phyloP scores from a whole-genome alignment of 805 yeast species.

The Wickerhamiella parazyma region DNA sequence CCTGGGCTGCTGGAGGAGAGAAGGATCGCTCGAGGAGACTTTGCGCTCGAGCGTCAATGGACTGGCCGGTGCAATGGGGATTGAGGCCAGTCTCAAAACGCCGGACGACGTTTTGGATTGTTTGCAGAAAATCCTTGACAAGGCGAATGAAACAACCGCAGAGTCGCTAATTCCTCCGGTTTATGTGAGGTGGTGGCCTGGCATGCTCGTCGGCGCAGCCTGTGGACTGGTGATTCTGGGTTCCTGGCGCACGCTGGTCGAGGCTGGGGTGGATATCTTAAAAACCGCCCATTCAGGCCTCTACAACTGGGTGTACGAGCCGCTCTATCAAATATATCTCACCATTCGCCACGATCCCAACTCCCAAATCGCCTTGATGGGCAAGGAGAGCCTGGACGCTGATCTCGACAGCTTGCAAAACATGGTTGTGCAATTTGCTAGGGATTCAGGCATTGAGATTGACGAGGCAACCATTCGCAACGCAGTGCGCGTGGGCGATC shows the following conservation, averaged over 20 bases:
- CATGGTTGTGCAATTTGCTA: slow-evolving; percentile 67
- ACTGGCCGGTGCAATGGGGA: slow-evolving; percentile 8
- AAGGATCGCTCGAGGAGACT: background rate
- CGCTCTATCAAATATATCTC: slow-evolving; percentile 53
- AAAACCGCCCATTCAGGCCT: slow-evolving; percentile 58
- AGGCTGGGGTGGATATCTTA: slow-evolving; percentile 45
- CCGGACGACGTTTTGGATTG: slow-evolving; percentile 12
- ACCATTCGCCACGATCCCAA: slow-evolving; percentile 77
- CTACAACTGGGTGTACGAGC: slow-evolving; percentile 72
- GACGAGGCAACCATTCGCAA: slow-evolving; percentile 14
- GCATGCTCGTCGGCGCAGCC: slow-evolving; percentile 29
- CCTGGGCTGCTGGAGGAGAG: slow-evolving; percentile 7
- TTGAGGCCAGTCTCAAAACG: background rate
- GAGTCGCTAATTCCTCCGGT: slow-evolving; percentile 12
- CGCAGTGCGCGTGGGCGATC: slow-evolving; percentile 51
- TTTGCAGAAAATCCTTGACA: slow-evolving; percentile 15
- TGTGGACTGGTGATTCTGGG: slow-evolving; percentile 28
- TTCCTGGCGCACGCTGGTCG: slow-evolving; percentile 38
- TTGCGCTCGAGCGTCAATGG: background rate
- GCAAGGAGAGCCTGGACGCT: slow-evolving; percentile 62
- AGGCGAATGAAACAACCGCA: background rate
- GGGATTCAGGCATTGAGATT: slow-evolving; percentile 23
- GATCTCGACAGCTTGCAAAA: slow-evolving; percentile 72
- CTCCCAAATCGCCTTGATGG: slow-evolving; percentile 59
- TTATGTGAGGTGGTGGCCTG: slow-evolving; percentile 54